Evolutionary conservation across 164 flowering plant species (phyloP).

Genomic region (Brasenia schreberi): DNA sequence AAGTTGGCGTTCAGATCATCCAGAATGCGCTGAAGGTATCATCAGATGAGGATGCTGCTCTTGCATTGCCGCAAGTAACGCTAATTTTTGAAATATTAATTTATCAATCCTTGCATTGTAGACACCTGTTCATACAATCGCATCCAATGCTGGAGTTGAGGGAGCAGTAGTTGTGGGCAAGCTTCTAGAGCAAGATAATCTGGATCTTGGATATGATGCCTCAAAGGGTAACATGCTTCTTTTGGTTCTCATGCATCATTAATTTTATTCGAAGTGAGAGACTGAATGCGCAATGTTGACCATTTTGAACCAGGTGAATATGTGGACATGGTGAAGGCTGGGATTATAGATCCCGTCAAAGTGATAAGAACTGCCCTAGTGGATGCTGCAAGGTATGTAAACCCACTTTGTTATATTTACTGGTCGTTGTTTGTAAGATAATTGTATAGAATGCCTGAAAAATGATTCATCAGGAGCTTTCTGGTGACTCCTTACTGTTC

Average conservation of each 20-base stretch:
- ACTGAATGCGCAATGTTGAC: not conserved
- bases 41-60: not conserved
- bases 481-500: no score
- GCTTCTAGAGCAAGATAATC: conserved; percentile 75
- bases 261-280: not conserved
- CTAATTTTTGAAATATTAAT: no score
- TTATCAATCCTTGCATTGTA: conserved; percentile 15
- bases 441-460: no score
- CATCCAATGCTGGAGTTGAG: conserved; percentile 92
- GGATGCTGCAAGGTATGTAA: conserved; percentile 87
- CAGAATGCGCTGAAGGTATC: conserved; percentile 87
- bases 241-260: not conserved
- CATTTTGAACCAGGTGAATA: conserved; percentile 51
- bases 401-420: not conserved
- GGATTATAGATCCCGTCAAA: conserved; percentile 91
- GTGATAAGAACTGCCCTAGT: conserved; percentile 94
- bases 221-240: conserved; percentile 57
- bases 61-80: no score
- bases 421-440: not conserved
- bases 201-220: conserved; percentile 94
- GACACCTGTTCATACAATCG: conserved; percentile 80
- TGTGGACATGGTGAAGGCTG: conserved; percentile 91
- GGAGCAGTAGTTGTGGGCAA: conserved; percentile 98
- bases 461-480: no score
- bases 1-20: conserved; percentile 95